Evolutionary conservation across 805 yeast species (phyloP).

Genomic region (Brettanomyces anomalus): DNA sequence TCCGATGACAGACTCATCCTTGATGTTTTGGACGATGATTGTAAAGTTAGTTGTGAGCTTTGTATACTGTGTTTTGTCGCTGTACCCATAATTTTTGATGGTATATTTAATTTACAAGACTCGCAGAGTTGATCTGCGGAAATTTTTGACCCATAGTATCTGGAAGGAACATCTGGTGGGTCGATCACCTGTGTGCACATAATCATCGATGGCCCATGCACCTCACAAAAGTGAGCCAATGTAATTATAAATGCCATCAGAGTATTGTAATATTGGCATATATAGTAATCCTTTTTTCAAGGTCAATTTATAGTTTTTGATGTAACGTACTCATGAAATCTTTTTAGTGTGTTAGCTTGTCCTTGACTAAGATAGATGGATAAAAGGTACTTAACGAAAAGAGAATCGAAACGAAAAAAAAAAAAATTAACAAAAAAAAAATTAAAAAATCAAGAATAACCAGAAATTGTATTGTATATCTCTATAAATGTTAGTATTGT

Average conservation of each 20-base stretch:
- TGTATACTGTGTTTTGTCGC: neutral
- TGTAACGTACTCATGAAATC: too few species aligned
- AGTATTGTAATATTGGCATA: too few species aligned
- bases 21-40: neutral
- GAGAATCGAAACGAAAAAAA: too few species aligned
- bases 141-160: slow-evolving; percentile 32
- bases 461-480: too few species aligned
- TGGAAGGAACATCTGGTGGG: slow-evolving; percentile 1
- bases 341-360: too few species aligned
- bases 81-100: slow-evolving; percentile 20
- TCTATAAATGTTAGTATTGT: too few species aligned
- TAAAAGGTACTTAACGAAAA: too few species aligned
- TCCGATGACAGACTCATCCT: neutral
- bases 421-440: too few species aligned
- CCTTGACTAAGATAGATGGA: too few species aligned
- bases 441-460: too few species aligned
- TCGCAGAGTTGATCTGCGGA: slow-evolving; percentile 34
- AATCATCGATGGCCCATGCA: slow-evolving; percentile 64
- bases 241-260: slow-evolving; percentile 36
- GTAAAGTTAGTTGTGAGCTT: neutral
- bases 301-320: too few species aligned
- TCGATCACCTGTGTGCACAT: slow-evolving; percentile 45
- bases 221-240: slow-evolving; percentile 69
- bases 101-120: slow-evolving; percentile 50
- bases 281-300: too few species aligned